Conservation (phyloP, 1,284 basidiomycete genomes). For the Cutaneotrichosporon sp. region DNA sequence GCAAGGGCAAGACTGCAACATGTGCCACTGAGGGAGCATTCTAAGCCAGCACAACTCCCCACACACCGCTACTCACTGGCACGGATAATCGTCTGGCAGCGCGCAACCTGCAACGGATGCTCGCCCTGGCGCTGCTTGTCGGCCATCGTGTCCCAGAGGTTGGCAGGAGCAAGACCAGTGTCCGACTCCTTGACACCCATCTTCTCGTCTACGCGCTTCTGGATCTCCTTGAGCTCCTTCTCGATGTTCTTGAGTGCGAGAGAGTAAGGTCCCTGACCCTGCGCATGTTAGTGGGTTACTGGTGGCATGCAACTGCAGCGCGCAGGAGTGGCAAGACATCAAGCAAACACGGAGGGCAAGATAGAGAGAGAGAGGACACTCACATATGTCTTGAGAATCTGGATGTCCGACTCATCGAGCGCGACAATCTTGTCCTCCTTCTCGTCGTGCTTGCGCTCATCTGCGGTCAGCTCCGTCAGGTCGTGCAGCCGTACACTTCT, state of each 20-base stretch:
- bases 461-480: slow-evolving; percentile 43
- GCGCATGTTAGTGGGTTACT: slow-evolving; percentile 5
- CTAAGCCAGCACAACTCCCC: no score
- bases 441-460: slow-evolving; percentile 76
- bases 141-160: slow-evolving; percentile 90
- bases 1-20: no score
- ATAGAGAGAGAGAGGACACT: slow-evolving; percentile 51
- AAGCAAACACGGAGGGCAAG: background rate
- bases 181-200: slow-evolving; percentile 98
- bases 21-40: background rate
- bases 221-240: slow-evolving; percentile 90
- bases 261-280: slow-evolving; percentile 99
- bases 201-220: slow-evolving; percentile 96
- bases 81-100: slow-evolving; percentile 97
- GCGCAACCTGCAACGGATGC: slow-evolving; percentile 92
- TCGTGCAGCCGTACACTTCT: slow-evolving; percentile 70
- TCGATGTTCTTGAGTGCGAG: slow-evolving; percentile 84
- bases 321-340: background rate
- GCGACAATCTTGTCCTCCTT: slow-evolving; percentile 90
- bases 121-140: slow-evolving; percentile 80
- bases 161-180: slow-evolving; percentile 93
- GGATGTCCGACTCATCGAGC: slow-evolving; percentile 97
- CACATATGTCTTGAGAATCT: slow-evolving; percentile 97
- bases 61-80: slow-evolving; percentile 51
- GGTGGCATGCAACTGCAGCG: background rate